phyloP scores from a whole-genome alignment of 2,329 filamentous ascomycete genomes.

The Aspergillus eucalypticola region DNA sequence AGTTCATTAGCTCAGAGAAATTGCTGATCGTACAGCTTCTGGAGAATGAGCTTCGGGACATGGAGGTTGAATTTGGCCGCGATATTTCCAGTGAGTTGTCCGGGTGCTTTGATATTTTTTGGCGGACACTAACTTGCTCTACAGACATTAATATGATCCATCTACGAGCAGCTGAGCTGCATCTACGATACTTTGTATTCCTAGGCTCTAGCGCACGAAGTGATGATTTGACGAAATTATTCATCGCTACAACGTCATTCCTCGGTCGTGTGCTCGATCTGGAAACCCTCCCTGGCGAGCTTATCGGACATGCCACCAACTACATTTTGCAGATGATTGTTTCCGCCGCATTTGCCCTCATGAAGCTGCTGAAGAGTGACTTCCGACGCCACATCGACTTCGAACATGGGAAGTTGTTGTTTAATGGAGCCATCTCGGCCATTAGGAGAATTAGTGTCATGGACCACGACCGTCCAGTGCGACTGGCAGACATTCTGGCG shows the following conservation, averaged over 20 bases:
- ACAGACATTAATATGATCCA: conserved; percentile 49
- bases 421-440: conserved; percentile 58
- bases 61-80: conserved; percentile 54
- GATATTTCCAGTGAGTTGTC: conserved; percentile 34
- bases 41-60: conserved; percentile 47
- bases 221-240: conserved; percentile 47
- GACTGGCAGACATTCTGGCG: conserved; percentile 63
- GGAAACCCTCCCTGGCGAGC: conserved; percentile 46
- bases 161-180: conserved; percentile 47
- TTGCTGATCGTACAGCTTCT: conserved; percentile 46
- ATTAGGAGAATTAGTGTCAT: conserved; percentile 61
- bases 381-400: conserved; percentile 58
- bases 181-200: conserved; percentile 49
- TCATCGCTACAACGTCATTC: conserved; percentile 48
- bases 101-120: conserved; percentile 8
- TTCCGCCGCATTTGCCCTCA: conserved; percentile 62
- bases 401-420: conserved; percentile 56
- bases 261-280: conserved; percentile 48
- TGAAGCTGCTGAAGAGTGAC: conserved; percentile 65
- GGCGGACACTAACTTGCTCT: conserved; percentile 1
- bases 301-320: conserved; percentile 56
- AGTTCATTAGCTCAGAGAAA: conserved; percentile 48
- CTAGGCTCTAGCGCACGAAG: conserved; percentile 46
- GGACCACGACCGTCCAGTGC: conserved; percentile 63
- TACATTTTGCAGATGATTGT: conserved; percentile 68